These are phyloP conservation scores for Chlamydomonas sphaeroides DNA, from an alignment of 139 green algal species.

Conservation along the genomic window DNA sequence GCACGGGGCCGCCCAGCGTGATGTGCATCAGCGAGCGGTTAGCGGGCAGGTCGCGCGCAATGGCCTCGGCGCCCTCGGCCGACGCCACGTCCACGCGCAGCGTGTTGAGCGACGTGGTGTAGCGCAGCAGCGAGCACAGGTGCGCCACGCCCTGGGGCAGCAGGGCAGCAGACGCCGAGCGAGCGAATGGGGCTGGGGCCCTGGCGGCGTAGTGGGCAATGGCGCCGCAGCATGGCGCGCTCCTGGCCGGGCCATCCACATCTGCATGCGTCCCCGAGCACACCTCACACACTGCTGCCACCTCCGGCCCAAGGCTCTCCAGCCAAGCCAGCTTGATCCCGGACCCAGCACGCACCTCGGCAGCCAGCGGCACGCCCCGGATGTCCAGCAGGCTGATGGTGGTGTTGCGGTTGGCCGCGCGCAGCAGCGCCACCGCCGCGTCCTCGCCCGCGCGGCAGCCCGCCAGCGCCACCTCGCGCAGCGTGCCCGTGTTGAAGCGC, in stretches of 20 bases:
- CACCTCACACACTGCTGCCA: too few relatives aligned
- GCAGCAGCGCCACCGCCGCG: constrained; percentile 46
- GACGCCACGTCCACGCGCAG: constrained; percentile 60
- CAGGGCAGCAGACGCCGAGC: too few relatives aligned
- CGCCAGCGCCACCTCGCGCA: constrained; percentile 59
- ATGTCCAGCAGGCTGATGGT: constrained; percentile 66
- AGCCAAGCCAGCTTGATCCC: too few relatives aligned
- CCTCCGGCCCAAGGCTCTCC: too few relatives aligned
- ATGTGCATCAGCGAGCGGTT: constrained; percentile 64
- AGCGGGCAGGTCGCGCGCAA: constrained; percentile 56
- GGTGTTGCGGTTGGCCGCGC: constrained; percentile 50
- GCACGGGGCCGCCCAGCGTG: constrained; percentile 63
- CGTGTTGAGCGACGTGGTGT: constrained; percentile 55
- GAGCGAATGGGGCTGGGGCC: too few relatives aligned
- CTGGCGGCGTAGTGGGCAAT: too few relatives aligned
- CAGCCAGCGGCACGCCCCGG: constrained; percentile 43
- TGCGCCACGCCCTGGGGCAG: constrained; percentile 47
- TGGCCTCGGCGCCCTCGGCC: constrained; percentile 54
- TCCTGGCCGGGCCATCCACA: too few relatives aligned
- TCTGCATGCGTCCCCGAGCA: too few relatives aligned
- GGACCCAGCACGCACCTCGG: constrained; percentile 52
- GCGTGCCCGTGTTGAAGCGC: constrained; percentile 51
- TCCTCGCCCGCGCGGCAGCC: constrained; percentile 49
- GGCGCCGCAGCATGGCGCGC: too few relatives aligned
- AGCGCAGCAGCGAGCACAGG: constrained; percentile 61